phyloP scores from a whole-genome alignment of 805 yeast genomes.

The Lipomyces mesembrius region DNA sequence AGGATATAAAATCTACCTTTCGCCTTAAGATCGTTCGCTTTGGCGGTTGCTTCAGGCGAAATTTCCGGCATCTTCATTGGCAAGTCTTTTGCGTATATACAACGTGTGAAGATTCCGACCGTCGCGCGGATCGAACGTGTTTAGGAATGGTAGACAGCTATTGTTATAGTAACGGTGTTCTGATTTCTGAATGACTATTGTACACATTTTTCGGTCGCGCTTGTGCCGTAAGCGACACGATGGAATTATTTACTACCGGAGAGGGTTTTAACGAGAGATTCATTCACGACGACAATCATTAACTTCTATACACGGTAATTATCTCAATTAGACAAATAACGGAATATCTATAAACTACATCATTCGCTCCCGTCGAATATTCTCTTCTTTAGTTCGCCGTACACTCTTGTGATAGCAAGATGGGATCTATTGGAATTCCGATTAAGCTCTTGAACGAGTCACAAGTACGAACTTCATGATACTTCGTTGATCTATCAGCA shows the following conservation, averaged over 20 bases:
- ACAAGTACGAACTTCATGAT: slow-evolving; percentile 49
- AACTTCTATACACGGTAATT: not conserved
- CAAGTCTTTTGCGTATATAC: not conserved
- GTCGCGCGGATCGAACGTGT: not conserved
- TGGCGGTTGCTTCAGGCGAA: not conserved
- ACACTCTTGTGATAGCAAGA: slow-evolving; percentile 37
- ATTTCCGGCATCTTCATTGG: not conserved
- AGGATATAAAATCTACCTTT: not conserved
- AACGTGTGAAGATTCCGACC: not conserved
- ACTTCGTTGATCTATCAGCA: not conserved
- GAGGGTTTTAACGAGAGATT: not conserved
- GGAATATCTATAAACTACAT: too few relatives aligned
- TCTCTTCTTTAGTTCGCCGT: not conserved
- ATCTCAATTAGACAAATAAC: not conserved
- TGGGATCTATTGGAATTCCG: slow-evolving; percentile 77
- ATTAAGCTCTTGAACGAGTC: slow-evolving; percentile 86
- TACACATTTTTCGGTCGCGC: not conserved
- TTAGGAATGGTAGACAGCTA: too few relatives aligned
- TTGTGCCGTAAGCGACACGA: not conserved
- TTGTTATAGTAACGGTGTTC: not conserved
- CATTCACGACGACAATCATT: too few relatives aligned
- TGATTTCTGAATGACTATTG: not conserved
- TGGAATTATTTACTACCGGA: not conserved
- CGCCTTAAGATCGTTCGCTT: slow-evolving; percentile 15
- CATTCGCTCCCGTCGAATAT: not conserved